Base-by-base conservation (phyloP, 192 early-diverging fungal species). In the Dispira parvispora region DNA sequence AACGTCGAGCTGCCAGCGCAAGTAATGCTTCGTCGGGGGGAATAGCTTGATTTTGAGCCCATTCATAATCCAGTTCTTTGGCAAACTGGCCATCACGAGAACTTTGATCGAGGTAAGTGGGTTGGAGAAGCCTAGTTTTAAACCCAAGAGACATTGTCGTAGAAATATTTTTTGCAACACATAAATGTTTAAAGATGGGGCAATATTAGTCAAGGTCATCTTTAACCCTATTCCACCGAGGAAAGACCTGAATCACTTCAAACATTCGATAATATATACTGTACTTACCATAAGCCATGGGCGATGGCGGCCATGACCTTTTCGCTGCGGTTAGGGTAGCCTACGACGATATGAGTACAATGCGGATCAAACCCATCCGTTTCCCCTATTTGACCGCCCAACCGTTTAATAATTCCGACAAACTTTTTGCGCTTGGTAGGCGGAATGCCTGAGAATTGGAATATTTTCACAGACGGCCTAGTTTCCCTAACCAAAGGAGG, bases 401-500 rank as follows among this genome's bases (percentile, higher is more conserved):
- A 28, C 13, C 25, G 16, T 2, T 21, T 28, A 23, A 55, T 23
- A 3, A 21, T 21, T 28, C 12, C 18, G 21, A 25, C 23, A 28
- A 55, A 13, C 28, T 9, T 14, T 12, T 55, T 14, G 23, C 53
- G 53, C 53, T 55, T 55, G 23, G 25, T 26, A 9, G 13, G 13
- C 18, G 53, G 53, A 55, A 55, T 55, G 11, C 53, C 25, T 13
- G 53, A 55, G 16, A 55, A 26, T 55, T 55, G 53, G 25, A 55
- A 55, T 18, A 55, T 25, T 38, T 38, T 38, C 32, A 4, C 6
- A 4, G 32, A 38, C 32, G 32, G 32, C 1, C 32, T 38, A 38
- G 6, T 38, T 1, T 6, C 6, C 1, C 3, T 38, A 38, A 6
- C 32, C 32, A 6, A 38, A 1, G 32, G 32, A 38, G 32, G 6